Evolutionary conservation across 106 monocot species (phyloP).

Genomic region (Apostasia ramifera): DNA sequence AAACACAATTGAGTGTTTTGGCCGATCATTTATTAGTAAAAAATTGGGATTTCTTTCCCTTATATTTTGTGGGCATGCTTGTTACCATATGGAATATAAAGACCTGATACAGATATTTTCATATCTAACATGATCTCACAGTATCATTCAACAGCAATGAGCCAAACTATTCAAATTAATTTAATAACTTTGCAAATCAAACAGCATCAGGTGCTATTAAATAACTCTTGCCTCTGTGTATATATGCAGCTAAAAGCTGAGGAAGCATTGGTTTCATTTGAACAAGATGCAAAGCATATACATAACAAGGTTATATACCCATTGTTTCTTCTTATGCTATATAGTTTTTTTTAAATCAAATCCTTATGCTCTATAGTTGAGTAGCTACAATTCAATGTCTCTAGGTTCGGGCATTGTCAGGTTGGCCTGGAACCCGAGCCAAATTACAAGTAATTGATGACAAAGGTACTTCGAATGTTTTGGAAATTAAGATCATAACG

Average conservation of each 20-base stretch:
- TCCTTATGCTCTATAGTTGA: neutral
- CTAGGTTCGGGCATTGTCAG: slow-evolving; percentile 95
- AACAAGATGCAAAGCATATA: slow-evolving; percentile 55
- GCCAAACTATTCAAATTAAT: neutral
- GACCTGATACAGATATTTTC: too few relatives aligned
- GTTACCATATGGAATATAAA: too few relatives aligned
- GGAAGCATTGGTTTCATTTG: slow-evolving; percentile 79
- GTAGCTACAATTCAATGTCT: slow-evolving; percentile 30
- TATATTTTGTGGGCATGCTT: too few relatives aligned
- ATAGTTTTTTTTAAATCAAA: too few relatives aligned
- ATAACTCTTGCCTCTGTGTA: neutral
- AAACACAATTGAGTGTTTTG: too few relatives aligned
- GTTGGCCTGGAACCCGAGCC: slow-evolving; percentile 92
- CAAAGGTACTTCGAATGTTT: slow-evolving; percentile 16
- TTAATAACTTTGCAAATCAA: neutral
- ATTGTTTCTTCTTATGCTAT: neutral
- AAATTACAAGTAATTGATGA: slow-evolving; percentile 45
- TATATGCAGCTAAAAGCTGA: slow-evolving; percentile 48
- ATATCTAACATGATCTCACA: too few relatives aligned
- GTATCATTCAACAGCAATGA: neutral
- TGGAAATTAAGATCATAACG: slow-evolving; percentile 80
- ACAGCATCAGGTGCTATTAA: neutral
- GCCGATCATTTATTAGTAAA: too few relatives aligned
- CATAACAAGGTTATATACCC: slow-evolving; percentile 71
- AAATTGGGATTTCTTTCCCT: too few relatives aligned